These are phyloP conservation scores for Asclepias syriaca DNA, from an alignment of 257 asterid genomes.

Conservation along the genomic window DNA sequence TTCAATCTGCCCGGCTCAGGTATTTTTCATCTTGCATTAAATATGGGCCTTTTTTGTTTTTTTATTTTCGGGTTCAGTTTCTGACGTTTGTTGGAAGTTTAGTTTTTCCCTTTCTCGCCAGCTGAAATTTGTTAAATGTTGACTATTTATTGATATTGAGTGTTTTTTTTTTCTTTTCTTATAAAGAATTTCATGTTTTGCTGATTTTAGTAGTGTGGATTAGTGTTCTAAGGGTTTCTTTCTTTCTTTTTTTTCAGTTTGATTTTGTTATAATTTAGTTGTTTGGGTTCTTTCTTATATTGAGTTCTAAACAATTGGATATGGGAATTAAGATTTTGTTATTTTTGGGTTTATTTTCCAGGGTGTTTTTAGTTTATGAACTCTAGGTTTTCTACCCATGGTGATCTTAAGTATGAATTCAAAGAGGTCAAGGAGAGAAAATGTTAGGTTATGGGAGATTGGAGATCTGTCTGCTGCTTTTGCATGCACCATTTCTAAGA, in stretches of 20 bases:
- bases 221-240: neutral
- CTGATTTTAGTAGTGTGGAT: neutral
- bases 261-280: neutral
- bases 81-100: neutral
- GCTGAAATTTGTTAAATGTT: neutral
- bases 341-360: neutral
- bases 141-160: neutral
- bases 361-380: neutral
- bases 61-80: neutral
- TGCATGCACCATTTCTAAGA: constrained; percentile 18
- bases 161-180: too few relatives aligned
- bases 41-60: too few relatives aligned
- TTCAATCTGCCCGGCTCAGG: neutral
- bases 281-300: neutral
- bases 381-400: constrained; percentile 13
- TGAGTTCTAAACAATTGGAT: neutral
- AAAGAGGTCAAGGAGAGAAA: constrained; percentile 25
- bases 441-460: constrained; percentile 25
- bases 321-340: neutral
- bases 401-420: constrained; percentile 16
- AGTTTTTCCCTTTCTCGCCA: neutral
- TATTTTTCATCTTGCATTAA: neutral
- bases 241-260: neutral
- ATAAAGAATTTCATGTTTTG: neutral
- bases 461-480: constrained; percentile 31